Percentiles rank a stretch among this genome's conserved stretches.
Evolutionary conservation across 2,329 filamentous ascomycete species (phyloP).

Genomic region (Colletotrichum sp.): DNA sequence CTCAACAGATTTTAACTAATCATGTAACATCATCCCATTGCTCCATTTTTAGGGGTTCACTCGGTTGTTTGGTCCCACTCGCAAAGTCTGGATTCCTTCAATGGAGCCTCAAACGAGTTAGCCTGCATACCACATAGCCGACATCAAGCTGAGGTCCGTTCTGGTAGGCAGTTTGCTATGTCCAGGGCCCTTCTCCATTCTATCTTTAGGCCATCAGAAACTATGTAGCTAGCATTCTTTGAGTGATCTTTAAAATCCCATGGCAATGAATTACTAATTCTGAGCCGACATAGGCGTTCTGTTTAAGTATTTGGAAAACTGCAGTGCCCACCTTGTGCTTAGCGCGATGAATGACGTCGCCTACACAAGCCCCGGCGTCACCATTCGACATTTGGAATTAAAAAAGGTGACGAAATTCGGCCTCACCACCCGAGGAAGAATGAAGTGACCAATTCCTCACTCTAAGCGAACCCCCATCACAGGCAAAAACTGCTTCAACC

Average conservation of each 20-base stretch:
- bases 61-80: neutral
- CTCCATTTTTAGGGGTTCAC: neutral
- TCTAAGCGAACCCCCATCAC: neutral
- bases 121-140: neutral
- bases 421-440: neutral
- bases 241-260: fast-evolving
- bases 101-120: neutral
- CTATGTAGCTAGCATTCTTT: neutral
- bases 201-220: neutral
- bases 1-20: fast-evolving
- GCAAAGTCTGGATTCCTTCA: neutral
- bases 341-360: neutral
- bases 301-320: neutral
- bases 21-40: fast-evolving
- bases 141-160: fast-evolving
- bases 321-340: neutral
- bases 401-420: neutral
- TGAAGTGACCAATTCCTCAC: neutral
- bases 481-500: fast-evolving
- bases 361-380: neutral
- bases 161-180: neutral
- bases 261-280: neutral
- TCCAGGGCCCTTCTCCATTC: neutral
- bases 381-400: neutral
- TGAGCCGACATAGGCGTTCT: fast-evolving